Base-by-base conservation (phyloP, 768 basidiomycete genomes). In the Kwoniella sp. region DNA sequence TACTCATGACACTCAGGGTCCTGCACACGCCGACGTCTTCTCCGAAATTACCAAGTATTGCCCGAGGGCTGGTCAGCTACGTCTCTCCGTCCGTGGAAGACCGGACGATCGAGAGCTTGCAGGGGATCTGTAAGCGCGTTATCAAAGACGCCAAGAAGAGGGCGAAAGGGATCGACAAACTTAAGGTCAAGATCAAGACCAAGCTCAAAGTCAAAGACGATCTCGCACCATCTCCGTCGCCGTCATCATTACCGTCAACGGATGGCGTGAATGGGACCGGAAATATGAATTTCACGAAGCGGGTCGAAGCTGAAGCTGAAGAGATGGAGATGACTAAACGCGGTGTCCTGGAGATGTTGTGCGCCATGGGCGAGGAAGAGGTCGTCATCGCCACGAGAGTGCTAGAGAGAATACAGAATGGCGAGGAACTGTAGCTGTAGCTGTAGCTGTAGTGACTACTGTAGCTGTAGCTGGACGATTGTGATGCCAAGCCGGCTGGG, bases 61-160 rank as follows among this genome's bases (percentile, higher is more conserved):
- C 41, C 22, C 60, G 58, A 5, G 73, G 76, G 11, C 51, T 70
- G 59, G 67, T 74, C 0, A 70, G 73, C 22, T 72, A 63, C 37
- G 59, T 81, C 47, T 79, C 80, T 4, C 65, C 67, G 0, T 29
- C 55, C 13, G 81, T 78, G 69, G 81, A 81, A 55, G 28, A 17
- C 5, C 53, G 57, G 25, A 73, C 73, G 0, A 26, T 50, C 5
- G 28, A 11, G 2, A 65, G 61, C 38, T 31, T 81, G 2, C 22
- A 51, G 37, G 58, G 25, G 17, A 63, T 78, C 1, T 73, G 72
- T 23, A 28, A 48, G 4, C 28, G 28, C 7, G 51, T 70, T 0
- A 57, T 61, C 52, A 55, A 26, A 12, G 70, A 74, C 34, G 55
- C 64, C 7, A 37, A 68, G 15, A 50, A 59, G 29, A 45, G 62